Percentiles rank a stretch among this genome's conserved stretches.
Evolutionary conservation across 1,284 basidiomycete species (phyloP).

Genomic region (Moniliella sp.): DNA sequence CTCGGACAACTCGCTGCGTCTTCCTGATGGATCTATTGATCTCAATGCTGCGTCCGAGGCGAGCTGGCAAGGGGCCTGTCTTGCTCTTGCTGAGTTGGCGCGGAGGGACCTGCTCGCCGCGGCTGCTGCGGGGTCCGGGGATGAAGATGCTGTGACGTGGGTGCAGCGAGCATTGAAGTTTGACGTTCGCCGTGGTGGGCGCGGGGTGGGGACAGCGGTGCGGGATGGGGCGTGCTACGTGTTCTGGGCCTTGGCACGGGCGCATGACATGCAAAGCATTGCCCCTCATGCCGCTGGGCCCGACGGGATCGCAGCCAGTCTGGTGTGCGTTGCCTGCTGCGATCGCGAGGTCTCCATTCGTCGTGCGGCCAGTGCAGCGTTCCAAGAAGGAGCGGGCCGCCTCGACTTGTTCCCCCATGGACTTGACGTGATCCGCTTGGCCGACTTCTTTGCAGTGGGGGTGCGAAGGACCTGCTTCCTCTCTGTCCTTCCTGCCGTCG

Average conservation of each 20-base stretch:
- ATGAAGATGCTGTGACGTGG: slow-evolving; percentile 14
- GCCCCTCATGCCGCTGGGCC: slow-evolving; percentile 47
- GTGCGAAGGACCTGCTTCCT: slow-evolving; percentile 63
- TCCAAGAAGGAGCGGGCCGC: slow-evolving; percentile 85
- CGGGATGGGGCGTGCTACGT: slow-evolving; percentile 86
- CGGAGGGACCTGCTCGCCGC: slow-evolving; percentile 45
- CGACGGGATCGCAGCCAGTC: slow-evolving; percentile 41
- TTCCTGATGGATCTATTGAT: slow-evolving; percentile 45
- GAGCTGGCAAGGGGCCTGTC: slow-evolving; percentile 82
- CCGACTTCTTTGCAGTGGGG: slow-evolving; percentile 84
- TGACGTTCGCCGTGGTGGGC: slow-evolving; percentile 69
- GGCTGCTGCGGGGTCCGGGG: background rate
- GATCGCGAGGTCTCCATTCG: slow-evolving; percentile 86
- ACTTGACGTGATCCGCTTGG: slow-evolving; percentile 69
- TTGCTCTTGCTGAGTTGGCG: slow-evolving; percentile 77
- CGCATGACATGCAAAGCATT: slow-evolving; percentile 40
- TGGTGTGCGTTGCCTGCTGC: slow-evolving; percentile 59
- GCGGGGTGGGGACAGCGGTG: slow-evolving; percentile 79
- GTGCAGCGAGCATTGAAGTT: slow-evolving; percentile 58
- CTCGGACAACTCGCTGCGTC: slow-evolving; percentile 42
- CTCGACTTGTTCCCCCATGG: slow-evolving; percentile 66
- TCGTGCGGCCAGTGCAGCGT: slow-evolving; percentile 88
- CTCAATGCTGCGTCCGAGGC: slow-evolving; percentile 45
- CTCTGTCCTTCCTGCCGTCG: slow-evolving; percentile 60
- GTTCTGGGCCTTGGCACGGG: slow-evolving; percentile 71